phyloP scores from a whole-genome alignment of 192 early-diverging fungal species.

The Borealophlyctis nickersoniae region DNA sequence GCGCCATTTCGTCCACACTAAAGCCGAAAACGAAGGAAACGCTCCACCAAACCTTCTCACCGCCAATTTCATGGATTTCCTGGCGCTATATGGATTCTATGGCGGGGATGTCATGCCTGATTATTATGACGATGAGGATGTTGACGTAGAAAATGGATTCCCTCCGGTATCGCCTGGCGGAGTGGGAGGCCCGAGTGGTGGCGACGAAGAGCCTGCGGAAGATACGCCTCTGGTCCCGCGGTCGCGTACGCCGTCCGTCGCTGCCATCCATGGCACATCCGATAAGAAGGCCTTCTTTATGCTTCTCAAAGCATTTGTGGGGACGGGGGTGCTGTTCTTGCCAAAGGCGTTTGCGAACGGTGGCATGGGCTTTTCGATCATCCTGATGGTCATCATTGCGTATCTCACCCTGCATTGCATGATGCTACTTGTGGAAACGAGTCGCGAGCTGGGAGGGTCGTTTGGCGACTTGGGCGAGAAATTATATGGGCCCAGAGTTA shows the following conservation, averaged over 20 bases:
- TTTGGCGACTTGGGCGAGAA: constrained; percentile 56
- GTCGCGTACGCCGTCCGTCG: constrained; percentile 22
- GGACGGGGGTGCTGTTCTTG: constrained; percentile 59
- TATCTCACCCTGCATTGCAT: constrained; percentile 50
- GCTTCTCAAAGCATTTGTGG: constrained; percentile 62
- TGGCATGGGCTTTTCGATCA: constrained; percentile 45
- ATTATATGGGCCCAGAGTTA: constrained; percentile 44
- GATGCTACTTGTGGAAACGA: constrained; percentile 50
- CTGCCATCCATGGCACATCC: constrained; percentile 45
- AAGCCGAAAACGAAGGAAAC: constrained; percentile 65
- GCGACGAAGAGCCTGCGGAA: constrained; percentile 19
- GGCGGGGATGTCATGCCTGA: constrained; percentile 88
- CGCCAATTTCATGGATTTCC: constrained; percentile 90
- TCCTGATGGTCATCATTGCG: constrained; percentile 44
- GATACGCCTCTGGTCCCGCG: constrained; percentile 35
- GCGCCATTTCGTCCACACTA: constrained; percentile 75
- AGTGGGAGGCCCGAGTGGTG: constrained; percentile 1
- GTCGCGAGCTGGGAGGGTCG: constrained; percentile 44
- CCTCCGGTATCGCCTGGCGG: constrained; percentile 10
- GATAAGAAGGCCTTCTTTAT: constrained; percentile 55
- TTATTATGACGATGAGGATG: constrained; percentile 51
- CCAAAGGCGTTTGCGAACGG: constrained; percentile 61
- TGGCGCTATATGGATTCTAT: constrained; percentile 90
- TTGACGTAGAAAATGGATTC: constrained; percentile 41
- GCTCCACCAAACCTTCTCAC: constrained; percentile 69